Conservation (phyloP, 2,329 filamentous ascomycete genomes). For the Daldinia sp. region DNA sequence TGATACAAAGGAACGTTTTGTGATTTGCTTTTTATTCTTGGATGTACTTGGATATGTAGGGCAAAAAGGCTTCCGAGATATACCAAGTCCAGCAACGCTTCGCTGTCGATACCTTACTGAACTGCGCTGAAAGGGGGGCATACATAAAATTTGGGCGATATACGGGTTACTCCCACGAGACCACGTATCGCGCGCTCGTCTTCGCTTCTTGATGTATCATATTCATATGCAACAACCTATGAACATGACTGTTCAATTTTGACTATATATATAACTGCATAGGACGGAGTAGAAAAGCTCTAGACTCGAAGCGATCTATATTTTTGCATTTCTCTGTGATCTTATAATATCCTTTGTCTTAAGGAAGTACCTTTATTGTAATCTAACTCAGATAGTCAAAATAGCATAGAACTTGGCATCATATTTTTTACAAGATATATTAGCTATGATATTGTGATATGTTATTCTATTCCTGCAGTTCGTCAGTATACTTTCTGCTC, state of each 20-base stretch:
- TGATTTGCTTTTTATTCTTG: constrained; percentile 1
- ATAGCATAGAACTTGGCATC: no score
- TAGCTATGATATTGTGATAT: no score
- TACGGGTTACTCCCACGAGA: background rate
- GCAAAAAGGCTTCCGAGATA: background rate
- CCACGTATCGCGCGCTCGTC: constrained; percentile 1
- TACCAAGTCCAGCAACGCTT: background rate
- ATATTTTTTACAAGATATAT: no score
- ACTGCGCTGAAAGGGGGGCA: background rate
- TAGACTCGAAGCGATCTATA: background rate
- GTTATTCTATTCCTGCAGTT: no score
- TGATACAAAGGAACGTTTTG: constrained; percentile 1
- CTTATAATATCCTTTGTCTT: no score
- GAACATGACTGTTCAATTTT: constrained; percentile 25
- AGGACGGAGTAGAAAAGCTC: background rate
- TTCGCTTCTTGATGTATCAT: constrained; percentile 42
- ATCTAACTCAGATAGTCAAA: no score
- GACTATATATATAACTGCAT: constrained; percentile 5
- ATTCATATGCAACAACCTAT: constrained; percentile 29
- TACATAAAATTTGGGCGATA: constrained; percentile 17
- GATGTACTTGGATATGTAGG: constrained; percentile 4
- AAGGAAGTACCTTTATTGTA: no score
- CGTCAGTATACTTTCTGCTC: no score
- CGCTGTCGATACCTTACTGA: background rate
- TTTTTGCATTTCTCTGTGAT: background rate